A percentile compares a stretch with the other conserved stretches of the same genome.
Conservation (phyloP, 129 eudicot species). For the Erigeron canadensis region DNA sequence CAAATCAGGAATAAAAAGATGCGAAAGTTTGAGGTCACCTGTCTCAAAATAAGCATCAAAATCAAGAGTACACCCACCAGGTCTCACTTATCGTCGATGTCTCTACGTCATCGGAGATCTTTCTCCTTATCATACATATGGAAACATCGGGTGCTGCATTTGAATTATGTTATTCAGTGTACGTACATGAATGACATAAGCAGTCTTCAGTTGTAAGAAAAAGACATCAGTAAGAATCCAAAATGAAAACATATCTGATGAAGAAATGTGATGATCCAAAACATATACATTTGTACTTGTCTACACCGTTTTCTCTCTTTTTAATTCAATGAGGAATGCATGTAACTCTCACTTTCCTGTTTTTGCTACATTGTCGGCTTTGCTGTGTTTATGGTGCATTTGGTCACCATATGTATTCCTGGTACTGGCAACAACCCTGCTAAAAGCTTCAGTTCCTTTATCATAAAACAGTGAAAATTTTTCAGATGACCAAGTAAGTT, state of each 20-base stretch:
- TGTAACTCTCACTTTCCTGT: too few relatives aligned
- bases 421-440: too few relatives aligned
- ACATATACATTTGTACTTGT: too few relatives aligned
- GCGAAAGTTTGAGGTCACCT: slow-evolving; percentile 26
- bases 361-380: too few relatives aligned
- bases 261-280: slow-evolving; percentile 32
- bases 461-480: too few relatives aligned
- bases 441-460: too few relatives aligned
- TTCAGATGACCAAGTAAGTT: too few relatives aligned
- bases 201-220: slow-evolving; percentile 27
- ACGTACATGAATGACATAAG: too few relatives aligned
- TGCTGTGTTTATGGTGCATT: too few relatives aligned
- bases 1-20: slow-evolving; percentile 4
- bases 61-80: slow-evolving; percentile 43
- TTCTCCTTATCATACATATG: slow-evolving; percentile 26
- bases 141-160: neutral
- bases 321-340: too few relatives aligned
- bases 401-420: too few relatives aligned
- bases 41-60: slow-evolving; percentile 37
- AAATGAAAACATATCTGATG: slow-evolving; percentile 35
- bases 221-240: slow-evolving; percentile 23
- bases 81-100: slow-evolving; percentile 33
- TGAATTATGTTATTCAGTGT: slow-evolving; percentile 29
- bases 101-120: slow-evolving; percentile 38
- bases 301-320: too few relatives aligned